phyloP scores from a whole-genome alignment of 2,329 filamentous ascomycete species.

The Plenodomus tracheiphilus region DNA sequence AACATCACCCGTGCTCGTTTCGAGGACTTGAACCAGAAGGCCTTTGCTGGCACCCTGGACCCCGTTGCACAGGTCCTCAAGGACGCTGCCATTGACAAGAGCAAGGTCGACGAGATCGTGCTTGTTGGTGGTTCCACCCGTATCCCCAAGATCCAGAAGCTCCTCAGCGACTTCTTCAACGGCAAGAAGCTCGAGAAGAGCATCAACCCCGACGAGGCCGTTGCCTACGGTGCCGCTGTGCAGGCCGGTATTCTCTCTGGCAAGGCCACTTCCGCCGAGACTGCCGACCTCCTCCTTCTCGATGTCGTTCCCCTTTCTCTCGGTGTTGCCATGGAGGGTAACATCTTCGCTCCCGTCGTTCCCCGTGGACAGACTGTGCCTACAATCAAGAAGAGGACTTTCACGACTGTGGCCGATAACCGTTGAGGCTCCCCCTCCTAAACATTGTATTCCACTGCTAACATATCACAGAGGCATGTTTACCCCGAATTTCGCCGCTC shows the following conservation, averaged over 20 bases:
- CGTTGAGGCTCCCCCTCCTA: constrained; percentile 48
- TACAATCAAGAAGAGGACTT: constrained; percentile 78
- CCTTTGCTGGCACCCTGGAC: constrained; percentile 90
- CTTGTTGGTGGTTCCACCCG: constrained; percentile 98
- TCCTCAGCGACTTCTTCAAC: constrained; percentile 97
- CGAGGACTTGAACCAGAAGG: constrained; percentile 96
- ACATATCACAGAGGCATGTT: too few relatives aligned
- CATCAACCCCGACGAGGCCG: constrained; percentile 99
- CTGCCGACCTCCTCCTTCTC: constrained; percentile 88
- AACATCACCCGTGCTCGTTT: constrained; percentile 98
- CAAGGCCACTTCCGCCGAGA: constrained; percentile 95
- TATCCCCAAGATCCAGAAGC: constrained; percentile 99
- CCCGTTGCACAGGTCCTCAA: constrained; percentile 96
- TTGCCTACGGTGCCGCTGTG: constrained; percentile 97
- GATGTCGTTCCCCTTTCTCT: constrained; percentile 96
- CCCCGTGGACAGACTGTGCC: constrained; percentile 59
- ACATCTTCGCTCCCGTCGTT: constrained; percentile 96
- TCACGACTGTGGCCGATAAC: constrained; percentile 75
- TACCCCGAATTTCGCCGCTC: too few relatives aligned
- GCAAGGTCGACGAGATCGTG: constrained; percentile 94
- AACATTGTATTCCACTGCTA: background rate
- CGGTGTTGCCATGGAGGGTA: constrained; percentile 99
- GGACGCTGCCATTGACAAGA: constrained; percentile 87
- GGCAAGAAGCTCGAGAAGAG: constrained; percentile 99
- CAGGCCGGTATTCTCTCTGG: constrained; percentile 98